Evolutionary conservation across 108 stramenopile species (phyloP).

Genomic region (Cylindrotheca closterium): DNA sequence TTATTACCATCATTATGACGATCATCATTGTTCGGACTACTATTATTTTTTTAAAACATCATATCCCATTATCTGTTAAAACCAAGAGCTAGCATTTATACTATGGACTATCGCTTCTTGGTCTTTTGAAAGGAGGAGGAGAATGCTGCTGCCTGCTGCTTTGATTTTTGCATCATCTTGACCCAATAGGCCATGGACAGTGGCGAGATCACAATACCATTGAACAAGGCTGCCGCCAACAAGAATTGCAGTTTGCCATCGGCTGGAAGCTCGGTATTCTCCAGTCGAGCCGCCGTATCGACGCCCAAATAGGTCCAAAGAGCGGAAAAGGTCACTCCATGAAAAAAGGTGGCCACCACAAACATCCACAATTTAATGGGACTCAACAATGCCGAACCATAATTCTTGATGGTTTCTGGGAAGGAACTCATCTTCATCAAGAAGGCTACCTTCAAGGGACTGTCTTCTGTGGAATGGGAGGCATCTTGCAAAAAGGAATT

Average conservation of each 20-base stretch:
- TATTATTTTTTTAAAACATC: too few relatives aligned
- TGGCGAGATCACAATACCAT: constrained; percentile 44
- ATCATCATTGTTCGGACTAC: too few relatives aligned
- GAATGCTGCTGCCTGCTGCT: not conserved
- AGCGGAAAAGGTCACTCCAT: constrained; percentile 69
- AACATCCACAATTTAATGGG: constrained; percentile 37
- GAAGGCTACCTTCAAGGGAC: constrained; percentile 51
- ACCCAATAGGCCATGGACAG: constrained; percentile 45
- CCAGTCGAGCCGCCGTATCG: constrained; percentile 50
- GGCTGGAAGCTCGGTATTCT: constrained; percentile 12
- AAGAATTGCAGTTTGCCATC: constrained; percentile 20
- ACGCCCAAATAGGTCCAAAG: constrained; percentile 76
- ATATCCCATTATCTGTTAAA: too few relatives aligned
- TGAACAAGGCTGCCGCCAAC: constrained; percentile 20
- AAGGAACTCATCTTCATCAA: constrained; percentile 63
- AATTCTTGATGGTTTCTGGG: constrained; percentile 86
- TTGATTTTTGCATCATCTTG: constrained; percentile 18
- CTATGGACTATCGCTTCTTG: too few relatives aligned
- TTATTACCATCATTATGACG: too few relatives aligned
- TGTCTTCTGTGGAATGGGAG: constrained; percentile 18
- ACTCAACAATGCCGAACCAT: constrained; percentile 36
- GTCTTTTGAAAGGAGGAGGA: not conserved
- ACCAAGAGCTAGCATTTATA: too few relatives aligned
- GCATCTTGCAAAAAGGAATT: constrained; percentile 58
- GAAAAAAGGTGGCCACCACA: constrained; percentile 41